These are phyloP conservation scores for Quercus robur DNA, from an alignment of 306 rosid genomes.

Conservation along the genomic window DNA sequence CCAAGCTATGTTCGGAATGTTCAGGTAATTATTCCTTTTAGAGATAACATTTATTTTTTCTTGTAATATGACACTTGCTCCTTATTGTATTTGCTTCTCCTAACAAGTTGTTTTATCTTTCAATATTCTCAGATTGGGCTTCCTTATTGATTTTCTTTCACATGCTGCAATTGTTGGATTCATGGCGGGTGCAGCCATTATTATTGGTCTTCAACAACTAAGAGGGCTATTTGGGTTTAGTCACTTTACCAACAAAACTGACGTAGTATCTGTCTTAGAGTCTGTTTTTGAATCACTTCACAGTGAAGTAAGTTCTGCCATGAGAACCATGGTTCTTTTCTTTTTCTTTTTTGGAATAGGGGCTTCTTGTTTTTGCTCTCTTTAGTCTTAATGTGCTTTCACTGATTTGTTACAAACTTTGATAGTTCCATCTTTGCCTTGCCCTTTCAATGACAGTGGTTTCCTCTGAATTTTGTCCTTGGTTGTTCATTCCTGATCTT, in stretches of 20 bases:
- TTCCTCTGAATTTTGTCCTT: conserved; percentile 53
- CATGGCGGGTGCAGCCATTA: conserved; percentile 95
- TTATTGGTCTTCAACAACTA: conserved; percentile 90
- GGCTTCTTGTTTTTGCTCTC: background rate
- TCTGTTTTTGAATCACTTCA: conserved; percentile 48
- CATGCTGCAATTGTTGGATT: conserved; percentile 97
- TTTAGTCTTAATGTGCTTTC: background rate
- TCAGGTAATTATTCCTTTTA: conserved; percentile 37
- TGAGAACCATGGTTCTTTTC: background rate
- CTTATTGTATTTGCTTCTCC: background rate
- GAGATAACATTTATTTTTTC: background rate
- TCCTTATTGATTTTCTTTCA: conserved; percentile 88
- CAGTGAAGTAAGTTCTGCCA: conserved; percentile 34
- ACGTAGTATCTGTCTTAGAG: conserved; percentile 59
- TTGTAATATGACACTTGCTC: background rate
- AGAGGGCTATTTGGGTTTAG: conserved; percentile 74
- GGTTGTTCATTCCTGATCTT: conserved; percentile 70
- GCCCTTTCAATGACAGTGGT: conserved; percentile 49
- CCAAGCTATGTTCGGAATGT: conserved; percentile 72
- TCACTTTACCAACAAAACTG: conserved; percentile 68
- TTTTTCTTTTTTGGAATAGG: background rate
- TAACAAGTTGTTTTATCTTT: background rate
- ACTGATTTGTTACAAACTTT: background rate
- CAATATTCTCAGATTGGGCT: conserved; percentile 59
- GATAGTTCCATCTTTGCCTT: background rate